Conservation (phyloP, 352 stramenopile species). For the Achlya hypogyna region DNA sequence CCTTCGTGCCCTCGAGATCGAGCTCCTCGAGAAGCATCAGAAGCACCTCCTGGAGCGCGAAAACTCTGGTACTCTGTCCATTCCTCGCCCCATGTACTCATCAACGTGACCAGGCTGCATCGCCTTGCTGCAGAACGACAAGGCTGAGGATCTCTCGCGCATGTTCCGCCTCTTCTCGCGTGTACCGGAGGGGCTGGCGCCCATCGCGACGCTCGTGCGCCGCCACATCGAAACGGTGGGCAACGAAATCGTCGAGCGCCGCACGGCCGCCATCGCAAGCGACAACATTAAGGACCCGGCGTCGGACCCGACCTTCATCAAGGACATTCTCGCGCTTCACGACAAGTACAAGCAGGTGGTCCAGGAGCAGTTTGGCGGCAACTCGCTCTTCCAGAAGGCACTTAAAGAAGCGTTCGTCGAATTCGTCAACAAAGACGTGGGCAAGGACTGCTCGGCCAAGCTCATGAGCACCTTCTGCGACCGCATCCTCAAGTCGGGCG, state of each 20-base stretch:
- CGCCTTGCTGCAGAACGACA: slow-evolving; percentile 95
- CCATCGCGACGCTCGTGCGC: slow-evolving; percentile 94
- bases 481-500: slow-evolving; percentile 96
- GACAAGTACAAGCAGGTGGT: slow-evolving; percentile 98
- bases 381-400: slow-evolving; percentile 98
- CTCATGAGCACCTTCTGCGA: slow-evolving; percentile 99
- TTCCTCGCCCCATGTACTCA: not conserved
- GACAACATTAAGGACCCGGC: slow-evolving; percentile 88
- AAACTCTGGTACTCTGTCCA: slow-evolving; percentile 49
- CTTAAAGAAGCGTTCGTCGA: slow-evolving; percentile 99
- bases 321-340: slow-evolving; percentile 95
- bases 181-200: slow-evolving; percentile 93
- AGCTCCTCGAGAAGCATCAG: slow-evolving; percentile 92
- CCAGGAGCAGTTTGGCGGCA: slow-evolving; percentile 93
- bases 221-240: slow-evolving; percentile 90
- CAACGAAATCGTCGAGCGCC: slow-evolving; percentile 83
- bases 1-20: slow-evolving; percentile 87
- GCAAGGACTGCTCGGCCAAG: slow-evolving; percentile 95
- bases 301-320: slow-evolving; percentile 95
- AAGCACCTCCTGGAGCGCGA: slow-evolving; percentile 97
- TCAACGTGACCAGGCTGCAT: slow-evolving; percentile 62
- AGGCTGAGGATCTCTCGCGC: slow-evolving; percentile 92
- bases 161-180: slow-evolving; percentile 98
- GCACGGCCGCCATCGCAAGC: slow-evolving; percentile 79
- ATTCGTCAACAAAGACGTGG: slow-evolving; percentile 98